Evolutionary conservation across 176 grass and related monocot genomes (phyloP).

Genomic region (Aegilops speltoides): DNA sequence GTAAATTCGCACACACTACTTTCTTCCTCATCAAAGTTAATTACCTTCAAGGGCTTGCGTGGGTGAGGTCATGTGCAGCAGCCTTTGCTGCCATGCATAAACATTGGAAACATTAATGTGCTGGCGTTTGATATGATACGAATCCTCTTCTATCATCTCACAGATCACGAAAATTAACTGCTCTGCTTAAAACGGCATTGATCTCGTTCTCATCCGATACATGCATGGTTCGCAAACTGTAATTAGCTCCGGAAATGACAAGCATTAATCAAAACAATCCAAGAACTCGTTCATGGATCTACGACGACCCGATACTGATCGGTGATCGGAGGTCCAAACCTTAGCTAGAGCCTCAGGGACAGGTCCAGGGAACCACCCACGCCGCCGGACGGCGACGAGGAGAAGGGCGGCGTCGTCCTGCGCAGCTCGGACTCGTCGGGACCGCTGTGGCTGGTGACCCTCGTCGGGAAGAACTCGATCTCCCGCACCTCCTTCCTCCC

Average conservation of each 20-base stretch:
- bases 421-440: constrained; percentile 14
- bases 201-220: background rate
- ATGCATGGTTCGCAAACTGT: background rate
- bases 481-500: constrained; percentile 39
- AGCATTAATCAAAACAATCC: background rate
- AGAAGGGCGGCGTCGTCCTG: background rate
- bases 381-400: background rate
- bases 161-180: too few species aligned
- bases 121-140: too few species aligned
- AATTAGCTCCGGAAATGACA: background rate
- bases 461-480: constrained; percentile 75
- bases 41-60: too few species aligned
- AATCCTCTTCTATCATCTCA: too few species aligned
- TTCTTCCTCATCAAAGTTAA: too few species aligned
- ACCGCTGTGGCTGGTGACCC: too few species aligned
- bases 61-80: too few species aligned
- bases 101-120: too few species aligned
- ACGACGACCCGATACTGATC: background rate
- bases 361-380: constrained; percentile 36
- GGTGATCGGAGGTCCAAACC: background rate
- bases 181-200: background rate
- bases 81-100: too few species aligned
- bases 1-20: too few species aligned
- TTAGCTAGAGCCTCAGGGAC: constrained; percentile 54
- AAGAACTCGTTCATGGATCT: background rate